These are phyloP conservation scores for Monosporozyma yasuniensis DNA, from an alignment of 805 yeast species.

Conservation along the genomic window DNA sequence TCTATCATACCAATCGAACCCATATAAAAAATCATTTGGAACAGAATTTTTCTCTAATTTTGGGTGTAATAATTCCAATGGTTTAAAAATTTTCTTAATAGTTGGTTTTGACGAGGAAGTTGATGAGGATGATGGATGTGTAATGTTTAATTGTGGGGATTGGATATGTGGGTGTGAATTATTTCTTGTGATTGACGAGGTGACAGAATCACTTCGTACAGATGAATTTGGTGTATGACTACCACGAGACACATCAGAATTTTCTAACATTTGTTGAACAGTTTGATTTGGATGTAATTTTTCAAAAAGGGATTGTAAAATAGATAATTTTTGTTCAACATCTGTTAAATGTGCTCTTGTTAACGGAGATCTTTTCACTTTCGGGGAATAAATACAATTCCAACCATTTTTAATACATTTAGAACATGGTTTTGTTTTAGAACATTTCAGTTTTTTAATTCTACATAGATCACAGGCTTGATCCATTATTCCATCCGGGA, in stretches of 20 bases:
- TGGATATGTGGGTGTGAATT: not conserved
- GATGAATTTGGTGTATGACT: not conserved
- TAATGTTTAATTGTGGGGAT: not conserved
- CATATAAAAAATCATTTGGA: conserved; percentile 24
- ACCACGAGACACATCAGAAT: not conserved
- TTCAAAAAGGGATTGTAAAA: conserved; percentile 37
- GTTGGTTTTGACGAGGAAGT: not conserved
- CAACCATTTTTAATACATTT: conserved; percentile 66
- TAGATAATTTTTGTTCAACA: conserved; percentile 52
- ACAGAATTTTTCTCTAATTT: conserved; percentile 1
- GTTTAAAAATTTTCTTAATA: not conserved
- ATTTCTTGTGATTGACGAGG: not conserved
- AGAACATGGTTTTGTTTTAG: conserved; percentile 71
- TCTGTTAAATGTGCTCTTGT: conserved; percentile 73
- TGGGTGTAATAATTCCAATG: not conserved
- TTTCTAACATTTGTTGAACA: conserved; percentile 29
- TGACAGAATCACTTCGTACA: not conserved
- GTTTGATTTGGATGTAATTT: conserved; percentile 40
- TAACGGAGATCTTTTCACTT: conserved; percentile 67
- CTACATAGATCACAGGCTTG: conserved; percentile 72
- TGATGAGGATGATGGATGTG: not conserved
- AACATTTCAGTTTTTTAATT: conserved; percentile 67
- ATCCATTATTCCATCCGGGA: conserved; percentile 7
- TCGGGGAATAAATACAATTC: conserved; percentile 72
- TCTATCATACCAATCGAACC: conserved; percentile 51